A percentile compares a stretch with the other conserved stretches of the same genome.
phyloP scores from a whole-genome alignment of 1,284 basidiomycete genomes.

The Grifola frondosa region DNA sequence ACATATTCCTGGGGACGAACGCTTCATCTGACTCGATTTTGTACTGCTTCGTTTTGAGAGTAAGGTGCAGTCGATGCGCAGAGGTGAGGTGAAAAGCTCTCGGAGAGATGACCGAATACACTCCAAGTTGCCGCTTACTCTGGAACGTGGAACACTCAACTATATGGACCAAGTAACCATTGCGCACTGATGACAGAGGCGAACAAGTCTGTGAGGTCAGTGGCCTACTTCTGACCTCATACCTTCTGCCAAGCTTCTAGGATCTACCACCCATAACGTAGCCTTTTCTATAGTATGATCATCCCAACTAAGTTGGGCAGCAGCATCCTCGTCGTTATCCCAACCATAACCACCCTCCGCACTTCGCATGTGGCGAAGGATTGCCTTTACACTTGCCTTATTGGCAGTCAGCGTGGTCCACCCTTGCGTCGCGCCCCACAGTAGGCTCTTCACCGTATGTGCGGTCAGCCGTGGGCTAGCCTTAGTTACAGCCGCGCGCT shows the following conservation, averaged over 20 bases:
- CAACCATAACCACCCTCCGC: constrained; percentile 29
- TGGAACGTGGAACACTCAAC: too few relatives aligned
- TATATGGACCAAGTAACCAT: too few relatives aligned
- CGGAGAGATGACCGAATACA: too few relatives aligned
- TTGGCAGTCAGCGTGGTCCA: constrained; percentile 86
- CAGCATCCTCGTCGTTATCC: constrained; percentile 6
- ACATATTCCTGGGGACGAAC: too few relatives aligned
- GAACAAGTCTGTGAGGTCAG: too few relatives aligned
- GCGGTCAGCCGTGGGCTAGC: constrained; percentile 60
- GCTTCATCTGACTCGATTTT: too few relatives aligned
- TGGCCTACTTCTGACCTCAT: constrained; percentile 61
- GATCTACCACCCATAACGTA: constrained; percentile 72
- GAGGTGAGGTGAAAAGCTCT: too few relatives aligned
- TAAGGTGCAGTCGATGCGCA: too few relatives aligned
- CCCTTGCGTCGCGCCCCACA: constrained; percentile 64
- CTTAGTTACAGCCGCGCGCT: constrained; percentile 52
- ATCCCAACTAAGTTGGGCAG: constrained; percentile 4
- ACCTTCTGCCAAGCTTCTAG: constrained; percentile 72
- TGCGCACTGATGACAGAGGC: too few relatives aligned
- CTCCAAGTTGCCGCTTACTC: too few relatives aligned
- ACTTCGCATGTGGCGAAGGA: constrained; percentile 57
- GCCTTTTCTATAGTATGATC: constrained; percentile 35
- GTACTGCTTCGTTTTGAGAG: too few relatives aligned
- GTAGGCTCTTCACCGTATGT: constrained; percentile 69
- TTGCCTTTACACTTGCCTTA: constrained; percentile 70